phyloP scores from a whole-genome alignment of 106 monocot species.

The Dioscorea alata region DNA sequence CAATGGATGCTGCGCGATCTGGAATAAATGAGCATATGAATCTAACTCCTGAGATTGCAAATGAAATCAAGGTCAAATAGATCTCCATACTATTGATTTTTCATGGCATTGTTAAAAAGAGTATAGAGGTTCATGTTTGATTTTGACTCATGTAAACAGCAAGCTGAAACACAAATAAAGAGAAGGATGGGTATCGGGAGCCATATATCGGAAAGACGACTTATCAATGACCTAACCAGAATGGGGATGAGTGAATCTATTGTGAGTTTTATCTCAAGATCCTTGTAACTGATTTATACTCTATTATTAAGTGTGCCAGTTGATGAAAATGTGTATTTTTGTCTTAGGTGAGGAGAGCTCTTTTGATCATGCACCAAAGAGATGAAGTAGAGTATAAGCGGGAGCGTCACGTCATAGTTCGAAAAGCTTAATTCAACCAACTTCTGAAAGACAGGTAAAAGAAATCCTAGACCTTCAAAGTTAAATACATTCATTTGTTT shows the following conservation, averaged over 20 bases:
- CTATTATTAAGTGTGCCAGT: background rate
- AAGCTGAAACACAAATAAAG: constrained; percentile 86
- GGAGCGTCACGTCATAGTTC: constrained; percentile 83
- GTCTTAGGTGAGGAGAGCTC: constrained; percentile 83
- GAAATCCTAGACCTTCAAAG: no score
- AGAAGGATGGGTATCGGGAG: constrained; percentile 98
- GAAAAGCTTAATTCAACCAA: constrained; percentile 56
- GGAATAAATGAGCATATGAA: constrained; percentile 94
- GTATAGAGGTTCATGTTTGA: background rate
- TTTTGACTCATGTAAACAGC: constrained; percentile 37
- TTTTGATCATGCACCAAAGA: constrained; percentile 92
- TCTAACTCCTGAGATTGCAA: constrained; percentile 87
- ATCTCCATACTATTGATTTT: background rate
- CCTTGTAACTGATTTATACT: background rate
- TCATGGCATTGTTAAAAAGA: background rate
- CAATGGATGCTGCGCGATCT: constrained; percentile 93
- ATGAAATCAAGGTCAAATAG: constrained; percentile 77
- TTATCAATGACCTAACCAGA: constrained; percentile 78
- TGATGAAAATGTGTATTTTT: background rate
- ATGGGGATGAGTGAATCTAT: constrained; percentile 98
- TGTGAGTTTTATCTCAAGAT: constrained; percentile 34
- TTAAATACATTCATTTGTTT: no score
- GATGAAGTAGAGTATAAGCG: constrained; percentile 95
- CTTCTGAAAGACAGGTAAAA: no score
- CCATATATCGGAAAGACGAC: constrained; percentile 83